Conservation (phyloP, 1,284 basidiomycete species). For the Rhodotorula sp. region DNA sequence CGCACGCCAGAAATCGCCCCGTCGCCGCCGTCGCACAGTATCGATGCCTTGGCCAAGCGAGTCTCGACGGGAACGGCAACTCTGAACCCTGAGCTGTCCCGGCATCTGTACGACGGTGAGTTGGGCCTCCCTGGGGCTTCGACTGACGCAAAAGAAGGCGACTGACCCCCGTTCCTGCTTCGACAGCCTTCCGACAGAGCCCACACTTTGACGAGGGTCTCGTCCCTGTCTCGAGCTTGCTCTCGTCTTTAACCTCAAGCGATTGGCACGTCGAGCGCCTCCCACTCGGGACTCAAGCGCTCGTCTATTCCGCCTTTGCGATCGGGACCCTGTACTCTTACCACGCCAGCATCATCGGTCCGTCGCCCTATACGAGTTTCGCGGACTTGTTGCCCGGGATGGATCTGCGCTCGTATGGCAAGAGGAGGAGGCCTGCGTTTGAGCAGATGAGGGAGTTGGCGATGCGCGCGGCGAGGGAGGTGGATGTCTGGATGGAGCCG, state of each 20-base stretch:
- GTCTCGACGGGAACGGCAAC: neutral
- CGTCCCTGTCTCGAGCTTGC: neutral
- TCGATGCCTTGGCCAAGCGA: neutral
- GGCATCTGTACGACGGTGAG: constrained; percentile 3
- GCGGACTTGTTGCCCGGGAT: neutral
- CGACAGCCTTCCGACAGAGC: neutral
- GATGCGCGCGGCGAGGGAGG: constrained; percentile 1
- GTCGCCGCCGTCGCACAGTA: neutral
- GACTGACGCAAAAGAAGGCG: too few relatives aligned
- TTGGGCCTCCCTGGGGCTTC: too few relatives aligned
- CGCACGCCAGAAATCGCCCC: neutral
- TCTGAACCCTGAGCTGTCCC: neutral
- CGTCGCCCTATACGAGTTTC: neutral
- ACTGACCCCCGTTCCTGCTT: too few relatives aligned
- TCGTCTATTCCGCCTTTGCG: neutral
- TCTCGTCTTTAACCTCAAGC: neutral
- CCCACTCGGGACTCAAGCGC: neutral
- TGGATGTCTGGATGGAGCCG: neutral
- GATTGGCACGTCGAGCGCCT: neutral
- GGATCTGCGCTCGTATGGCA: neutral
- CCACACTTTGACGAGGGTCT: neutral
- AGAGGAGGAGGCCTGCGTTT: neutral
- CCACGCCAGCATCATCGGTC: neutral
- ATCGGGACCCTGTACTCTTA: neutral
- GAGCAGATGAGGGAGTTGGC: neutral